phyloP scores from a whole-genome alignment of 73 alveolate genomes.

The Halteria grandinella region DNA sequence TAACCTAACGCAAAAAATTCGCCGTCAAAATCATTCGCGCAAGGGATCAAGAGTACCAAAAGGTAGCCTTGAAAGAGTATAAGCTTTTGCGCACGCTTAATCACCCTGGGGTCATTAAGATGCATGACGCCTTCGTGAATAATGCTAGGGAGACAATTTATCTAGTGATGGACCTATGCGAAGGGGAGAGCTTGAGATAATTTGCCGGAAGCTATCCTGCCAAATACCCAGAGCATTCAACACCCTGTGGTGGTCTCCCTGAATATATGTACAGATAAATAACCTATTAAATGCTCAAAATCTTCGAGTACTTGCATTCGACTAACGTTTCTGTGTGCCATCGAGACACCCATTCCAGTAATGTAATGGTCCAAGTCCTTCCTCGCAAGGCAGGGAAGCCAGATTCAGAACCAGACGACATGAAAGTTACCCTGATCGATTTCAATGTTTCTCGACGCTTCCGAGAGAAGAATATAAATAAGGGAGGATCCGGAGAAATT shows the following conservation, averaged over 20 bases:
- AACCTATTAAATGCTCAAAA: background rate
- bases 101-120: constrained; percentile 83
- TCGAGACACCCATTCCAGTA: background rate
- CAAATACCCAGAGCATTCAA: too few relatives aligned
- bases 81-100: constrained; percentile 76
- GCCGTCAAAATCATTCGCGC: constrained; percentile 81
- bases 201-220: background rate
- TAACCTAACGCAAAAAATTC: too few relatives aligned
- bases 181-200: background rate
- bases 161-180: background rate
- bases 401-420: background rate
- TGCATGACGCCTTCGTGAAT: background rate
- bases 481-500: background rate
- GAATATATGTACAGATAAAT: background rate
- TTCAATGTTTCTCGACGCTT: background rate
- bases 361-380: background rate
- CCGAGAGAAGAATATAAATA: background rate
- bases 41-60: constrained; percentile 72
- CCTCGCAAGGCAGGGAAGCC: too few relatives aligned
- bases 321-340: constrained; percentile 2
- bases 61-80: constrained; percentile 85
- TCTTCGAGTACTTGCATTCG: background rate
- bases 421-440: background rate
- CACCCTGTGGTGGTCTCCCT: background rate
- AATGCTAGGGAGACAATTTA: background rate